These are phyloP conservation scores for Otatea glauca DNA, from an alignment of 176 grass and related monocot species.

Conservation along the genomic window DNA sequence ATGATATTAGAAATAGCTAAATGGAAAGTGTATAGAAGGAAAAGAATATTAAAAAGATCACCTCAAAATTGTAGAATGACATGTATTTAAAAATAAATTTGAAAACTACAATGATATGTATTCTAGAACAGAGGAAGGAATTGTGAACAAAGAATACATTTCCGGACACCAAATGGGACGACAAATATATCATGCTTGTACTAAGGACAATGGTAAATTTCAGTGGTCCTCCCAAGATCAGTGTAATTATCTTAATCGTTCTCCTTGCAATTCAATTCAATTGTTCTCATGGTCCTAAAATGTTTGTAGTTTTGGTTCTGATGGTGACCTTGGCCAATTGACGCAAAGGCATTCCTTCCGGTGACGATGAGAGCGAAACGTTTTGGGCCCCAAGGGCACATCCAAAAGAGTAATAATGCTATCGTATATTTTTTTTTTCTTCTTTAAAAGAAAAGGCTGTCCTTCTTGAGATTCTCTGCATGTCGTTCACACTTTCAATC, in stretches of 20 bases:
- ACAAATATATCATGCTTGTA: not conserved
- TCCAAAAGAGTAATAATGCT: not conserved
- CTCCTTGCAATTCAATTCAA: not conserved
- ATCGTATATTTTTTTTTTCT: not conserved
- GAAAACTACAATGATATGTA: too few relatives aligned
- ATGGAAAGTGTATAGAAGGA: too few relatives aligned
- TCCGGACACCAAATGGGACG: not conserved
- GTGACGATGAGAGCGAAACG: not conserved
- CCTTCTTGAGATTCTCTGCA: too few relatives aligned
- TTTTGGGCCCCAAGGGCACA: not conserved
- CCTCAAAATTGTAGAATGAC: too few relatives aligned
- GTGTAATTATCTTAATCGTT: conserved; percentile 7
- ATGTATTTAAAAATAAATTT: too few relatives aligned
- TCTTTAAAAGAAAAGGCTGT: too few relatives aligned
- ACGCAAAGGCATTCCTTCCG: not conserved
- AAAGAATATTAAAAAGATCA: too few relatives aligned
- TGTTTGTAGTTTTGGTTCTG: not conserved
- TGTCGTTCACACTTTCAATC: too few relatives aligned
- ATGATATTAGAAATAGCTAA: too few relatives aligned
- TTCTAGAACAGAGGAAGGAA: too few relatives aligned
- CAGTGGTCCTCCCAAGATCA: not conserved
- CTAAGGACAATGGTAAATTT: conserved; percentile 6
- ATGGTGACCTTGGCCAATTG: not conserved
- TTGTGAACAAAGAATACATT: not conserved
- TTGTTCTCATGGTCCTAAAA: conserved; percentile 25